Base-by-base conservation (phyloP, 2,329 filamentous ascomycete genomes). In the Didymella arachidicola region DNA sequence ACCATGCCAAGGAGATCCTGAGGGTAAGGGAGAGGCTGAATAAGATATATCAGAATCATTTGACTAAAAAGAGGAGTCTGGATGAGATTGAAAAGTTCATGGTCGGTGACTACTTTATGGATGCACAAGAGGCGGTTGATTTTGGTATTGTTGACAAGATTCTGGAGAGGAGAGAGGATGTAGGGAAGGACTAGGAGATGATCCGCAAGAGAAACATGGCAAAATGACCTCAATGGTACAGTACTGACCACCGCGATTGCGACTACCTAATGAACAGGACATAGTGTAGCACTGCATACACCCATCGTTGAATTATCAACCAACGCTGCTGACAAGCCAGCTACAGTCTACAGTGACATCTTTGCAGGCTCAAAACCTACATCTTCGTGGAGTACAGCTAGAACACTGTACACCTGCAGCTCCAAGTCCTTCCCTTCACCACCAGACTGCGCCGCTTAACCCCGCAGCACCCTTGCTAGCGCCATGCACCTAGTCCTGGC, bases 1-100 rank as follows among this genome's bases (percentile, higher is more conserved):
- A 99, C 63, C 96, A 99, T 74, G 95, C 95, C 5, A 97, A 93
- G 73, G 94, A 99, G 82, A 99, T 99, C 56, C 83, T 98, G 74
- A 84, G 93, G 58, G 89, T 97, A 54, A 85, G 95, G 58, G 86
- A 88, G 63, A 90, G 94, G 79, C 81, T 97, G 70, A 98, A 99
- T 77, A 84, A 89, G 79, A 98, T 99, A 58, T 97, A 97, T 76
- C 86, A 89, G 75, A 81, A 84, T 51, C 95, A 99, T 77, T 81
- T 99, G 72, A 97, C 93, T 70, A 89, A 87, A 76, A 83, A 87
- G 49, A 88, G 92, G 75, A 88, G 83, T 32, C 72, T 96, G 34
- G 88, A 93, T 47, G 90, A 96, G 72, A 90, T 99, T 72, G 94
- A 95, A 78, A 92, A 89, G 75, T 85, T 97, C 77, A 98, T 99